These are phyloP conservation scores for Candida gorgasii DNA, from an alignment of 805 yeast genomes.

Conservation along the genomic window DNA sequence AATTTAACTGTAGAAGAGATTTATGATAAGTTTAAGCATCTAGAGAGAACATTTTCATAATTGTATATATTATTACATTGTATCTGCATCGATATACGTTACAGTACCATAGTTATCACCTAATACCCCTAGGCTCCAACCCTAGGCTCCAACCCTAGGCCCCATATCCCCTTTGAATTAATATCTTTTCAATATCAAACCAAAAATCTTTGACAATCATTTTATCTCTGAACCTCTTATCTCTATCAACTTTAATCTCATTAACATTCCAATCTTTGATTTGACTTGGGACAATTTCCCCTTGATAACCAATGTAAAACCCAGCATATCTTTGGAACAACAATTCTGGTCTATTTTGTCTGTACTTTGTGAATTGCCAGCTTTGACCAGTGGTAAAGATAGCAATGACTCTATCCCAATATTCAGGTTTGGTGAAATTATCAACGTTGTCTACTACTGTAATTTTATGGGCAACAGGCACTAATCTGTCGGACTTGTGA, in stretches of 20 bases:
- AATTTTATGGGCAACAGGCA: constrained; percentile 57
- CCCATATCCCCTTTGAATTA: constrained; percentile 64
- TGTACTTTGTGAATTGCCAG: constrained; percentile 93
- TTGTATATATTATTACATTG: constrained; percentile 9
- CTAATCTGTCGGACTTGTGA: constrained; percentile 55
- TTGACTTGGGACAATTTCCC: constrained; percentile 75
- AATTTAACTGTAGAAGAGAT: constrained; percentile 52
- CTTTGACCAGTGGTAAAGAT: constrained; percentile 95
- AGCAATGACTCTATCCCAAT: constrained; percentile 97
- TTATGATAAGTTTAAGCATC: constrained; percentile 48
- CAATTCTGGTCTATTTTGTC: constrained; percentile 75
- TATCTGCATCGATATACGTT: too few species aligned
- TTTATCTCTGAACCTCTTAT: constrained; percentile 81
- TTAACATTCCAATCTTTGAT: constrained; percentile 89
- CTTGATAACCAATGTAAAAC: constrained; percentile 70
- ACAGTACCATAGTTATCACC: background rate
- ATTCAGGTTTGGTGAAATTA: constrained; percentile 81
- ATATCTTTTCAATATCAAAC: constrained; percentile 75
- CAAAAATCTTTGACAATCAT: constrained; percentile 85
- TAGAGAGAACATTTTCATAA: constrained; percentile 53
- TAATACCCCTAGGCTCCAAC: background rate
- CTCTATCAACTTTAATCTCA: constrained; percentile 74
- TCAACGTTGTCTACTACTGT: constrained; percentile 88
- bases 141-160: constrained; percentile 10
- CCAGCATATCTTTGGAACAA: constrained; percentile 86